phyloP scores from a whole-genome alignment of 306 rosid species.

The Ammopiptanthus mongolicus region DNA sequence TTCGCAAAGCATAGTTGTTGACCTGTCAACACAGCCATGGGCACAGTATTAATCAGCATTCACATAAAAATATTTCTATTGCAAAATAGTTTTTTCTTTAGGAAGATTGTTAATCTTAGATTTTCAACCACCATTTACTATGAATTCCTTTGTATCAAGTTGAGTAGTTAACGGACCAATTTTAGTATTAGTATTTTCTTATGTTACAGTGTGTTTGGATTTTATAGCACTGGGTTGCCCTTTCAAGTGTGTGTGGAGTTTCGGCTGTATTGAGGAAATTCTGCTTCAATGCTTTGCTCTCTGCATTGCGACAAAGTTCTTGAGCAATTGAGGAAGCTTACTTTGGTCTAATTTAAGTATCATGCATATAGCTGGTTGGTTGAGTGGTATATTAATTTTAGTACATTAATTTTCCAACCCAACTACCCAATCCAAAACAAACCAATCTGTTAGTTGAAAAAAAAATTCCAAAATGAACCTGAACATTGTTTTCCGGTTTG shows the following conservation, averaged over 20 bases:
- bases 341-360: no score
- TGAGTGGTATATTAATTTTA: no score
- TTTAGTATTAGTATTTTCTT: not conserved
- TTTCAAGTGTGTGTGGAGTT: not conserved
- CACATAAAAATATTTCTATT: not conserved
- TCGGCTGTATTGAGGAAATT: no score
- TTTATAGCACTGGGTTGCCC: not conserved
- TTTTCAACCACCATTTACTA: not conserved
- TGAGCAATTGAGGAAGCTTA: no score
- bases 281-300: no score
- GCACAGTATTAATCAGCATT: conserved; percentile 8
- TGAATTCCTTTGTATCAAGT: not conserved
- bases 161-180: not conserved
- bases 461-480: no score
- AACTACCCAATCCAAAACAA: no score
- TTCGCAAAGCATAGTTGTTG: conserved; percentile 81
- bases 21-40: conserved; percentile 48
- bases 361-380: no score
- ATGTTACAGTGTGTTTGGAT: not conserved
- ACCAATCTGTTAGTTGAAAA: no score
- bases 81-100: not conserved
- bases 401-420: no score
- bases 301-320: no score
- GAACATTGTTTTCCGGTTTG: no score
- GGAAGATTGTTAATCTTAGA: not conserved